Conservation (phyloP, 306 rosid species). For the Oxytropis ochrocephala region DNA sequence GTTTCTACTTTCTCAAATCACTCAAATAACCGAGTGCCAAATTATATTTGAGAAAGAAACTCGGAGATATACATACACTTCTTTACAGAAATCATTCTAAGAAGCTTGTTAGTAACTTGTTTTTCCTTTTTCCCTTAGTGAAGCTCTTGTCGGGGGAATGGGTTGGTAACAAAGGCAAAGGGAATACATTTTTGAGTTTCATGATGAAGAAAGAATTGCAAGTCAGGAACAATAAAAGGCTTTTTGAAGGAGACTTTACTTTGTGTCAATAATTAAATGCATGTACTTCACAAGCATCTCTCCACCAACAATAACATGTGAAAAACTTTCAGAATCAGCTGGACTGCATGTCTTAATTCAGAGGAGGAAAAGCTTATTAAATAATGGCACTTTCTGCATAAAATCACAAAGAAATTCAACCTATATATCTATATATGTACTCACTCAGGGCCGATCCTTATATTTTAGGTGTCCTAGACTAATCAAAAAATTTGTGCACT, state of each 20-base stretch:
- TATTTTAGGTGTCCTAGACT: too few species aligned
- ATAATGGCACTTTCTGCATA: conserved; percentile 10
- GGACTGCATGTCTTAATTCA: not conserved
- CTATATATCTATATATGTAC: not conserved
- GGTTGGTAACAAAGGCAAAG: not conserved
- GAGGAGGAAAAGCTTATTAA: not conserved
- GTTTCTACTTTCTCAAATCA: too few species aligned
- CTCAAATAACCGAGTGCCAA: too few species aligned
- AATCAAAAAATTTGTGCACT: too few species aligned
- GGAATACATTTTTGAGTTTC: not conserved
- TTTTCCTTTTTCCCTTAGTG: not conserved
- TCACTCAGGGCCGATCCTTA: too few species aligned
- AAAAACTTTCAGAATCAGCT: conserved; percentile 5
- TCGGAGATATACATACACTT: too few species aligned
- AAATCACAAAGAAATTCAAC: conserved; percentile 16
- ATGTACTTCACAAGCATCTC: not conserved
- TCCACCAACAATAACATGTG: conserved; percentile 23
- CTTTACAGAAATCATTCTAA: not conserved
- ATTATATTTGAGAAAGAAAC: too few species aligned
- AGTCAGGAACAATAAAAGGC: conserved; percentile 13
- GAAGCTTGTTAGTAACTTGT: not conserved
- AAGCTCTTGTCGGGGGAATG: not conserved
- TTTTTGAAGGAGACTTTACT: conserved; percentile 9
- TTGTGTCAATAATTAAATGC: conserved; percentile 16
- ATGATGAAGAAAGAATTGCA: conserved; percentile 12